Percentiles rank a stretch among this genome's conserved stretches.
phyloP scores from a whole-genome alignment of 768 basidiomycete genomes.

The Pilatotrama ljubarskyi region DNA sequence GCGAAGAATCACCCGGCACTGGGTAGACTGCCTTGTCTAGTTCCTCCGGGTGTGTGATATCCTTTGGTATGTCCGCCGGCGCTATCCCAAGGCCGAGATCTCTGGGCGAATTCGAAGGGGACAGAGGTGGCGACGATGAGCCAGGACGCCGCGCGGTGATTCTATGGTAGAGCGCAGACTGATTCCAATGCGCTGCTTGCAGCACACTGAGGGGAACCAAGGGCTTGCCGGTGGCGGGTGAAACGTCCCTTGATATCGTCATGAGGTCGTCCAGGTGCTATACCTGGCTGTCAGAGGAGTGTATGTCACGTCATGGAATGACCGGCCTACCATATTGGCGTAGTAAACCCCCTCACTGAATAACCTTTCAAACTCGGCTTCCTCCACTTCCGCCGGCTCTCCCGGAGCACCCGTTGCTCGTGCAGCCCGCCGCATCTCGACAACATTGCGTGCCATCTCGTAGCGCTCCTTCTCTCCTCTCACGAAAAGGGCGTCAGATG shows the following conservation, averaged over 20 bases:
- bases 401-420: constrained; percentile 38
- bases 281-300: neutral
- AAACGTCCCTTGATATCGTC: constrained; percentile 70
- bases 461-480: constrained; percentile 79
- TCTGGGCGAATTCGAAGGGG: constrained; percentile 43
- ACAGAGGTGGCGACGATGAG: constrained; percentile 38
- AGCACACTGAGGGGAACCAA: constrained; percentile 69
- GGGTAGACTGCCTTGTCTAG: constrained; percentile 49
- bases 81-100: constrained; percentile 67
- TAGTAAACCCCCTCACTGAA: constrained; percentile 84
- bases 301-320: neutral
- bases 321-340: constrained; percentile 71
- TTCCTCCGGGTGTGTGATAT: constrained; percentile 19
- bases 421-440: constrained; percentile 64
- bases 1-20: constrained; percentile 66
- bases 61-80: constrained; percentile 49
- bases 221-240: constrained; percentile 63
- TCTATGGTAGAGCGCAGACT: constrained; percentile 62
- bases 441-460: constrained; percentile 68
- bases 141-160: constrained; percentile 45
- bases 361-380: constrained; percentile 65
- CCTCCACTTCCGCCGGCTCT: constrained; percentile 52
- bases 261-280: constrained; percentile 82
- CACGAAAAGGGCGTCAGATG: constrained; percentile 80
- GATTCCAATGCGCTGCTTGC: constrained; percentile 80